These are phyloP conservation scores for Xylaria grammica DNA, from an alignment of 495 filamentous ascomycete genomes.

Conservation along the genomic window DNA sequence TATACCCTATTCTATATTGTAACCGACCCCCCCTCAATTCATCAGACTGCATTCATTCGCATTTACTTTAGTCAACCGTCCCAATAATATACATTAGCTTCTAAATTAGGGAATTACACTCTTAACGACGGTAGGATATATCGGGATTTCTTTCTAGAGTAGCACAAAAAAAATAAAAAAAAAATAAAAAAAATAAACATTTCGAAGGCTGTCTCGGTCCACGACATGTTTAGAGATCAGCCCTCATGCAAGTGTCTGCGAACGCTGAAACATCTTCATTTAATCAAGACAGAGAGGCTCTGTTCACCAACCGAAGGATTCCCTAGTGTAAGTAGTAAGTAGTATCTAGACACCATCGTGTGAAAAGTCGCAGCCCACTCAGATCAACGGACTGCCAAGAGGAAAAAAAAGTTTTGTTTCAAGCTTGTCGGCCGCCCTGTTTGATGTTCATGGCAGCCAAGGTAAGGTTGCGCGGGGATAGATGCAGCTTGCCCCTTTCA, in stretches of 20 bases:
- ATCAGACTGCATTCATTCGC: no score
- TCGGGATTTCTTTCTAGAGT: neutral
- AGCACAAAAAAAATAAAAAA: no score
- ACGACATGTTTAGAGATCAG: neutral
- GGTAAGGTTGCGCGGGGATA: neutral
- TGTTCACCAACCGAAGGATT: no score
- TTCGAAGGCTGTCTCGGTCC: no score
- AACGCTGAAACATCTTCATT: neutral
- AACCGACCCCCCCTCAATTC: no score
- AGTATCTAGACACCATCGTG: no score
- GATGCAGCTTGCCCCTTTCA: neutral
- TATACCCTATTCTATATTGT: no score
- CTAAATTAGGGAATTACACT: neutral
- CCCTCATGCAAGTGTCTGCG: neutral
- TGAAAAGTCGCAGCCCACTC: no score
- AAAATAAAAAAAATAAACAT: no score
- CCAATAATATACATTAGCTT: neutral
- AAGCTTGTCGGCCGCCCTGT: neutral
- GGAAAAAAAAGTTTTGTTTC: neutral
- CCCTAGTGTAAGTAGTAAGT: no score
- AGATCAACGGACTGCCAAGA: slow-evolving; percentile 6
- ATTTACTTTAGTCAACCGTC: no score
- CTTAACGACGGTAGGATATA: no score
- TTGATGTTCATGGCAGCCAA: neutral
- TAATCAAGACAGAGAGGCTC: neutral